Conservation (phyloP, 23 red algal genomes). For the Gracilaria domingensis region DNA sequence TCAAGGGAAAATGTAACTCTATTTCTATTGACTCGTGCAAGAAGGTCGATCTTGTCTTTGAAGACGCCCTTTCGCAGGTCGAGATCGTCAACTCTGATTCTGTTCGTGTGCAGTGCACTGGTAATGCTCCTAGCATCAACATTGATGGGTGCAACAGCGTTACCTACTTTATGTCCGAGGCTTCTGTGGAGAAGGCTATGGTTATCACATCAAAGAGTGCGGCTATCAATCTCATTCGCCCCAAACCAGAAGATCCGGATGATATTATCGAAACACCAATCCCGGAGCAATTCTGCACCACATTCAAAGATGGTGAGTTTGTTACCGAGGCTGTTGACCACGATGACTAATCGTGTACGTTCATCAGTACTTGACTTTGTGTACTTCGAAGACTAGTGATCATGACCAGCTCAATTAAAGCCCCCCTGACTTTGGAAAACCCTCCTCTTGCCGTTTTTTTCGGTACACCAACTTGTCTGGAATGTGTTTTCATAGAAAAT, state of each 20-base stretch:
- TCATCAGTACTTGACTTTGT: background rate
- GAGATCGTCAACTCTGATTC: constrained; percentile 89
- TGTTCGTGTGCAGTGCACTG: constrained; percentile 81
- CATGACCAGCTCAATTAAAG: constrained; percentile 22
- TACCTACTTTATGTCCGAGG: constrained; percentile 81
- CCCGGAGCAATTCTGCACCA: constrained; percentile 94
- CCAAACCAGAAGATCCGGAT: constrained; percentile 77
- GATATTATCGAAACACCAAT: constrained; percentile 91
- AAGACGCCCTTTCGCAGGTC: constrained; percentile 79
- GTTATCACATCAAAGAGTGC: constrained; percentile 93
- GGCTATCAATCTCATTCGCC: constrained; percentile 85
- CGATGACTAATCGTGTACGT: constrained; percentile 60
- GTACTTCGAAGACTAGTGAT: constrained; percentile 38
- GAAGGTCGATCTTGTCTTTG: constrained; percentile 89
- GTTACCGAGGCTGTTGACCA: constrained; percentile 89
- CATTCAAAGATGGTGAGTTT: constrained; percentile 80
- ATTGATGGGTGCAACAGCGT: constrained; percentile 82
- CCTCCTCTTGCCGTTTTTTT: background rate
- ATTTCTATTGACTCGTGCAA: constrained; percentile 92
- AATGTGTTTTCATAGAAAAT: background rate
- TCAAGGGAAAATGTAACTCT: constrained; percentile 89
- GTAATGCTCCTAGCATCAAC: constrained; percentile 77
- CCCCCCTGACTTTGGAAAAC: constrained; percentile 21
- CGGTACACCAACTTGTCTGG: background rate
- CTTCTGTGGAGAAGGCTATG: constrained; percentile 79